These are phyloP conservation scores for Crotalaria pallida DNA, from an alignment of 306 rosid genomes.

Conservation along the genomic window DNA sequence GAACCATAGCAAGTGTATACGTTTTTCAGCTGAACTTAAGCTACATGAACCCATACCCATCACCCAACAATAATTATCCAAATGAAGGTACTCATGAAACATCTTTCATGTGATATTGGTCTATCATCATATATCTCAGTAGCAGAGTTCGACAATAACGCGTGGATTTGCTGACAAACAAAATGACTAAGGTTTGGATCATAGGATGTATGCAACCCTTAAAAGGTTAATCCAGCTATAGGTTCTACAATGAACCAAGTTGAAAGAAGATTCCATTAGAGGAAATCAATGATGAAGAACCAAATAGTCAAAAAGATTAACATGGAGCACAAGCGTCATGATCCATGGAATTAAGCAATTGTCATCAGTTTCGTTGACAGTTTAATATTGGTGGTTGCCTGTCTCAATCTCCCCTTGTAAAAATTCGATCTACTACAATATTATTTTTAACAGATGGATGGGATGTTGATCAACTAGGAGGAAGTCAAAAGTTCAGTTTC, in stretches of 20 bases:
- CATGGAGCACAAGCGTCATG: constrained; percentile 20
- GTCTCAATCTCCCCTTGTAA: neutral
- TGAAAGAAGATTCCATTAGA: neutral
- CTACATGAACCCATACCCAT: neutral
- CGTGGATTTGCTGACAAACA: neutral
- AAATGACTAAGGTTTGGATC: neutral
- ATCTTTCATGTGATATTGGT: neutral
- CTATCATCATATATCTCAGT: neutral
- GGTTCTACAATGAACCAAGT: neutral
- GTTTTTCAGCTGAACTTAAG: neutral
- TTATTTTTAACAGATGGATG: neutral
- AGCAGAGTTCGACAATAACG: neutral
- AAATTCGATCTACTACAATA: too few species aligned
- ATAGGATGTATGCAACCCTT: neutral
- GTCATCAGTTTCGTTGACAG: neutral
- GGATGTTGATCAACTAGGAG: neutral
- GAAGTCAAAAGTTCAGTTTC: neutral
- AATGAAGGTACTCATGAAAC: neutral
- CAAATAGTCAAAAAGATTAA: neutral
- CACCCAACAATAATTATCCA: neutral
- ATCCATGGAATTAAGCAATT: neutral
- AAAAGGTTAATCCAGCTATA: neutral
- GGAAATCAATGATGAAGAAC: neutral
- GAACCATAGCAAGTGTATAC: neutral
- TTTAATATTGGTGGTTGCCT: neutral